These are phyloP conservation scores for Xylaria bambusicola DNA, from an alignment of 495 filamentous ascomycete genomes.

Conservation along the genomic window DNA sequence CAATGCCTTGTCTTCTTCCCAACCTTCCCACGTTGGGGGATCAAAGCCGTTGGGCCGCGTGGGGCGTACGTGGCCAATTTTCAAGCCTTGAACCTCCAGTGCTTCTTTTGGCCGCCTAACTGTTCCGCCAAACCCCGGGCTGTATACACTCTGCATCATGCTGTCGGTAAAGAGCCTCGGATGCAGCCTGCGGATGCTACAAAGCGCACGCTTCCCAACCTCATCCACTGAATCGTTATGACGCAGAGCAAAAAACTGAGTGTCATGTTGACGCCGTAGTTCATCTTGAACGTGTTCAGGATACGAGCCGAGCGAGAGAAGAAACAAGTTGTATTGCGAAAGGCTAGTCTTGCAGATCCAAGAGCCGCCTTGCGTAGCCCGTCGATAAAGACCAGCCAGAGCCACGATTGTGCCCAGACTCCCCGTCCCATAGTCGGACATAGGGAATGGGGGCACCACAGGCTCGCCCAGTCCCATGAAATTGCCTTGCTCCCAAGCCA, in stretches of 20 bases:
- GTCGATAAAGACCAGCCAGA: conserved; percentile 61
- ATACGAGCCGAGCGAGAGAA: conserved; percentile 65
- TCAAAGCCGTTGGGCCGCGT: conserved; percentile 62
- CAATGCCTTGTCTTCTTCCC: conserved; percentile 46
- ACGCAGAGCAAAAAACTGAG: conserved; percentile 52
- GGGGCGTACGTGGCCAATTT: conserved; percentile 55
- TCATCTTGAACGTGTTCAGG: conserved; percentile 56
- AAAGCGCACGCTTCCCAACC: conserved; percentile 60
- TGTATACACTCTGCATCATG: conserved; percentile 50
- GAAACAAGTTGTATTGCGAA: conserved; percentile 53
- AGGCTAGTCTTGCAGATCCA: conserved; percentile 60
- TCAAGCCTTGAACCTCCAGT: conserved; percentile 47
- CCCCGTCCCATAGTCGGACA: conserved; percentile 78
- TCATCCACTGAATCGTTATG: conserved; percentile 74
- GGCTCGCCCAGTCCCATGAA: conserved; percentile 72
- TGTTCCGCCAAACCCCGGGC: conserved; percentile 49
- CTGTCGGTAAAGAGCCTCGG: conserved; percentile 53
- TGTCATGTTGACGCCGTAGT: conserved; percentile 54
- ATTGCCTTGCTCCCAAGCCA: conserved; percentile 73
- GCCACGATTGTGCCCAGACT: conserved; percentile 65
- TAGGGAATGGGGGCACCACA: conserved; percentile 78
- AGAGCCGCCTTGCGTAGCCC: conserved; percentile 63
- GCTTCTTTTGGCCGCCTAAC: conserved; percentile 55
- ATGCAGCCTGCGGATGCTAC: conserved; percentile 55
- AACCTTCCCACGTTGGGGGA: conserved; percentile 50